Evolutionary conservation across 108 stramenopile genomes (phyloP), one percentile per base, ranked within the genome.

Genomic region (Asterionellopsis glacialis): DNA sequence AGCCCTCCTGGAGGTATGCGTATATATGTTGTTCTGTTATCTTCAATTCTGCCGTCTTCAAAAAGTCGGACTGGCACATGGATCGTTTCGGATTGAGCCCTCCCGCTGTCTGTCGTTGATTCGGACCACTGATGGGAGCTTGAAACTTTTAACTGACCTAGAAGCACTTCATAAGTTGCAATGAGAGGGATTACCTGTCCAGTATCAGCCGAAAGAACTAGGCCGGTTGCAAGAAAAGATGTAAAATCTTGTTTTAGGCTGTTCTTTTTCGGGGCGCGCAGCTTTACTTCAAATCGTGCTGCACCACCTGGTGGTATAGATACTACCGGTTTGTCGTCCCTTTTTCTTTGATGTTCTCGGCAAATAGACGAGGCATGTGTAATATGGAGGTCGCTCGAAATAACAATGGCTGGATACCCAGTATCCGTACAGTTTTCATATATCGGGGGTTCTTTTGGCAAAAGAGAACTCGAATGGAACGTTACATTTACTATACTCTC

Each of bases 161-260:
- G 65, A 1, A 88, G 58, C 0, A 83, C 82, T 51, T 82, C 83
- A 54, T 77, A 87, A 10, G 72, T 64, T 40, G 63, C 69, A 40
- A 92, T 64, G 25, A 92, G 72, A 0, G 91, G 91, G 40, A 88
- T 66, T 14, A 67, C 57, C 28, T 87, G 72, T 22, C 85, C 87
- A 47, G 80, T 65, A 61, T 81, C 83, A 44, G 87, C 81, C 41
- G 81, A 76, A 13, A 92, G 62, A 10, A 77, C 56, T 28, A 88
- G 59, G 39, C 91, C 87, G 15, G 85, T 85, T 39, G 72, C 49
- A 6, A 91, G 55, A 57, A 91, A 72, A 40, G 81, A 72, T 25
- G 77, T 85, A 15, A 91, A 65, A 51, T 91, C 86, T 43, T 72
- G 66, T 39, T 72, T 70, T 11, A 82, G 69, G 44, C 57, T 48